phyloP scores from a whole-genome alignment of 2,329 filamentous ascomycete species.

The Metarhizium anisopliae region DNA sequence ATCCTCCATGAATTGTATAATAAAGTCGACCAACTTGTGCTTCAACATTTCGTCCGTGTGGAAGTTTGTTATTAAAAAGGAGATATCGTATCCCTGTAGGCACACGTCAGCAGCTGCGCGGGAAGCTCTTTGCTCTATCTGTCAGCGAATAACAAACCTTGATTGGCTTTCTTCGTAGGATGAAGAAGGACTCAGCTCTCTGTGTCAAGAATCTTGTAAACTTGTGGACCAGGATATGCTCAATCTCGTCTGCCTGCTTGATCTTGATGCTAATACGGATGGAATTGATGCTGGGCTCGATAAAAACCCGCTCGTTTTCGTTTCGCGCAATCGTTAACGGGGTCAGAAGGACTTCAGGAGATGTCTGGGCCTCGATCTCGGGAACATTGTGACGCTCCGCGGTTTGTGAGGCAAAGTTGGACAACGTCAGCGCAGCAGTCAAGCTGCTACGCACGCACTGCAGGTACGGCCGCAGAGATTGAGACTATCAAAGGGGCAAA shows the following conservation, averaged over 20 bases:
- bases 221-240: conserved; percentile 96
- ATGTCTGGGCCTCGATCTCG: conserved; percentile 87
- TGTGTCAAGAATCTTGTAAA: conserved; percentile 96
- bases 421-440: conserved; percentile 77
- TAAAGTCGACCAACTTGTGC: conserved; percentile 98
- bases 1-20: conserved; percentile 99
- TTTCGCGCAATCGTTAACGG: conserved; percentile 87
- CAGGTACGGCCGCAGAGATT: conserved; percentile 93
- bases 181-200: conserved; percentile 94
- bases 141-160: conserved; percentile 50
- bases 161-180: conserved; percentile 87
- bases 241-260: conserved; percentile 98
- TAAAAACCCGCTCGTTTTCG: conserved; percentile 92
- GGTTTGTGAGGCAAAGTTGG: conserved; percentile 95
- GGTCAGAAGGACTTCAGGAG: conserved; percentile 88
- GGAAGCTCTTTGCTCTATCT: not conserved
- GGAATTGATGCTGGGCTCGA: conserved; percentile 95
- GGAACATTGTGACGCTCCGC: conserved; percentile 97
- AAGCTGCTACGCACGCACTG: conserved; percentile 92
- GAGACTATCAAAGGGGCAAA: conserved; percentile 49
- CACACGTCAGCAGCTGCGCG: conserved; percentile 15
- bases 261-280: conserved; percentile 97
- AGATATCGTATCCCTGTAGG: conserved; percentile 86
- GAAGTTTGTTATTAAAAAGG: conserved; percentile 97
- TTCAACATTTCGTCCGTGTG: conserved; percentile 98